phyloP scores from a whole-genome alignment of 345 rosid genomes.

The Pistacia atlantica region DNA sequence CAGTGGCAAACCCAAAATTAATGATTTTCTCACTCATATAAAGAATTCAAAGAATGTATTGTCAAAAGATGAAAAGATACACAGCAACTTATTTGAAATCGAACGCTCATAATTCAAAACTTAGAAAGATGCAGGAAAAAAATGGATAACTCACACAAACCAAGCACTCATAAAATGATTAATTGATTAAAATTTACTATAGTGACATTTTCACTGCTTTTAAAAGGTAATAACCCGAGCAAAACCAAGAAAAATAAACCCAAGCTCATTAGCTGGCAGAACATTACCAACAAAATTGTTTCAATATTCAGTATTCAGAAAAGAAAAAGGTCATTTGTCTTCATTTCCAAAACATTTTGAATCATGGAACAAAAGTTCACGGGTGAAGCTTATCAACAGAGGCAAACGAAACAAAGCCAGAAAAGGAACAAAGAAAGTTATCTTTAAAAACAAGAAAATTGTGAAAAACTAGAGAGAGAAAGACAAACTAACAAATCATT shows the following conservation, averaged over 20 bases:
- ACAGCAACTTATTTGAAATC: not conserved
- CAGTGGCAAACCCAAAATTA: not conserved
- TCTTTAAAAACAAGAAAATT: not conserved
- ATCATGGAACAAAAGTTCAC: slow-evolving; percentile 22
- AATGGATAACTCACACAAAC: not conserved
- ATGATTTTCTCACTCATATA: not conserved
- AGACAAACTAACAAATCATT: not conserved
- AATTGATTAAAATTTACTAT: not conserved
- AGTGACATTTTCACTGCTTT: not conserved
- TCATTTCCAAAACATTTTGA: slow-evolving; percentile 13
- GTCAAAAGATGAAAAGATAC: not conserved
- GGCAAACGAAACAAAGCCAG: slow-evolving; percentile 3
- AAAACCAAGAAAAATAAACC: not conserved
- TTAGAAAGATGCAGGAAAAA: slow-evolving; percentile 6
- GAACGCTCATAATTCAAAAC: not conserved
- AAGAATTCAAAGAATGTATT: not conserved
- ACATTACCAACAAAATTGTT: not conserved
- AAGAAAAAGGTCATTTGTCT: not conserved
- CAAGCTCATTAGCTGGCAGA: not conserved
- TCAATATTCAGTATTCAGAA: not conserved
- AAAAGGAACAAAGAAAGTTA: slow-evolving; percentile 12
- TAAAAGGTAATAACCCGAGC: not conserved
- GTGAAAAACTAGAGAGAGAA: slow-evolving; percentile 2
- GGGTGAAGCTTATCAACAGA: slow-evolving; percentile 15
- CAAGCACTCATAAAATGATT: not conserved